Evolutionary conservation across 208 protist genomes (phyloP).

Genomic region (Naegleria gruberi): DNA sequence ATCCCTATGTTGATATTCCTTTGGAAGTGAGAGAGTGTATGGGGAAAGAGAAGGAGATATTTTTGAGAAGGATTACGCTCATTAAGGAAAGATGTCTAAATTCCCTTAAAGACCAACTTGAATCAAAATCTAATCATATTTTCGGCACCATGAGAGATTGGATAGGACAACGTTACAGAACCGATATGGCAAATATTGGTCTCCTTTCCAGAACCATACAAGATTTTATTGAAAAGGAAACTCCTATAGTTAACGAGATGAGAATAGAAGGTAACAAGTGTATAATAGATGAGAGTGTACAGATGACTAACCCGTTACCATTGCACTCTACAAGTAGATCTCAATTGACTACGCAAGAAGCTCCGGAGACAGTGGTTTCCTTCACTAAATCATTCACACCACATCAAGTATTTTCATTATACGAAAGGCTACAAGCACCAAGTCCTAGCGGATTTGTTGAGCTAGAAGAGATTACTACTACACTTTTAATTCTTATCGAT

Average conservation of each 20-base stretch:
- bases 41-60: background rate
- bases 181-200: background rate
- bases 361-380: background rate
- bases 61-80: background rate
- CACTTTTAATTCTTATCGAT: background rate
- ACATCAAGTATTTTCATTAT: background rate
- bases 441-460: background rate
- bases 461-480: background rate
- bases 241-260: background rate
- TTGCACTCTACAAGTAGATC: background rate
- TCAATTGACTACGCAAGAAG: background rate
- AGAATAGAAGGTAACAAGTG: background rate
- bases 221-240: slow-evolving; percentile 3
- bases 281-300: background rate
- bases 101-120: background rate
- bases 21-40: background rate
- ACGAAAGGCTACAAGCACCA: background rate
- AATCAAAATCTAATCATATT: background rate
- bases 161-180: background rate
- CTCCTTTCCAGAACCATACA: background rate
- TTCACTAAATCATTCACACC: background rate
- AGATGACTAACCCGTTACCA: background rate
- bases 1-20: background rate
- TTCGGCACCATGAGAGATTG: background rate
- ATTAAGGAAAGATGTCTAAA: background rate